Percentiles rank a stretch among this genome's conserved stretches.
phyloP scores from a whole-genome alignment of 441 rosid species.

The Jatropha multifida region DNA sequence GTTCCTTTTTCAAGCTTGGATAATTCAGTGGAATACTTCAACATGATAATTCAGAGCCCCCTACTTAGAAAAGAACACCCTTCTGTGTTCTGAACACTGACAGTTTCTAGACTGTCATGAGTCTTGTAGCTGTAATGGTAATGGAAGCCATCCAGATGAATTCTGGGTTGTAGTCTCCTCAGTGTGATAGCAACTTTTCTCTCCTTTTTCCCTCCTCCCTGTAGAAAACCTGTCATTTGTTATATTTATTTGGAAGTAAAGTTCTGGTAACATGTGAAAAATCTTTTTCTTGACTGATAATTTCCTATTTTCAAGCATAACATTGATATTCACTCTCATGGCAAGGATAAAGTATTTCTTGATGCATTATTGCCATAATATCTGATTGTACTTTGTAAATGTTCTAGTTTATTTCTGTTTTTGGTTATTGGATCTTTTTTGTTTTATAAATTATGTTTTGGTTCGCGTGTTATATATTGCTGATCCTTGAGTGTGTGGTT shows the following conservation, averaged over 20 bases:
- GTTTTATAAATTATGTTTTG: neutral
- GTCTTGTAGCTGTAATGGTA: neutral
- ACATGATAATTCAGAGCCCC: neutral
- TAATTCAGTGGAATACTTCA: neutral
- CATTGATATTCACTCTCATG: neutral
- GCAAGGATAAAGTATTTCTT: neutral
- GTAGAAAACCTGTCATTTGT: neutral
- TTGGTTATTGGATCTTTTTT: neutral
- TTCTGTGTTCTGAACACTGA: neutral
- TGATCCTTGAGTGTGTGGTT: neutral
- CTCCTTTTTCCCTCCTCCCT: neutral
- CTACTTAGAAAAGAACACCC: neutral
- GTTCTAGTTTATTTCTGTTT: neutral
- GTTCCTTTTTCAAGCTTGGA: neutral
- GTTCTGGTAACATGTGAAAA: neutral
- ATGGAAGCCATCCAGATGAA: neutral
- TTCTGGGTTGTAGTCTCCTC: neutral
- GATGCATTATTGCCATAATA: neutral
- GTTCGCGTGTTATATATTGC: neutral
- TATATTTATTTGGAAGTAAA: neutral
- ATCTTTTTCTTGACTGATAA: neutral
- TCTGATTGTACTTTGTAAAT: neutral
- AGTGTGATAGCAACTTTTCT: neutral
- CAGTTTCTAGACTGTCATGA: neutral
- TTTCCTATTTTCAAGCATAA: neutral